Evolutionary conservation across 257 asterid species (phyloP).

Genomic region (Solanum habrochaites): DNA sequence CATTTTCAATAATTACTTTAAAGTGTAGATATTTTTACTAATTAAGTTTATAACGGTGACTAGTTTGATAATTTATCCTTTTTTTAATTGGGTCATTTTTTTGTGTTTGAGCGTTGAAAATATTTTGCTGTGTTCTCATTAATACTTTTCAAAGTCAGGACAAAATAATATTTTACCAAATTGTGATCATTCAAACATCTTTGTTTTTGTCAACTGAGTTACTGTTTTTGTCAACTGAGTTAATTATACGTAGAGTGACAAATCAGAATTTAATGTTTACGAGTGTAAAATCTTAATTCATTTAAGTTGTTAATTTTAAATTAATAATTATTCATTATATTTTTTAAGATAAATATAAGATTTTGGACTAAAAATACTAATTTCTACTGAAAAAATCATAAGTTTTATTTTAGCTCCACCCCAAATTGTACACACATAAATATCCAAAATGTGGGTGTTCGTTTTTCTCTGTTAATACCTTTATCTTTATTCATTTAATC

Average conservation of each 20-base stretch:
- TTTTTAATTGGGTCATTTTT: background rate
- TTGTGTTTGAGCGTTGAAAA: background rate
- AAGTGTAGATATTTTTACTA: no score
- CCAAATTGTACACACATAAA: background rate
- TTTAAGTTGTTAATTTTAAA: background rate
- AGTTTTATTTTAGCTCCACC: background rate
- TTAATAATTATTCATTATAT: no score
- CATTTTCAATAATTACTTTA: no score
- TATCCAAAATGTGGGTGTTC: background rate
- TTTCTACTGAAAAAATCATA: no score
- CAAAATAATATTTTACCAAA: background rate
- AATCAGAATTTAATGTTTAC: no score
- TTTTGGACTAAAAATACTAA: no score
- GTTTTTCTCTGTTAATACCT: background rate
- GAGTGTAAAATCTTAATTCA: no score
- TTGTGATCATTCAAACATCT: background rate
- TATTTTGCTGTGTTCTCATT: background rate
- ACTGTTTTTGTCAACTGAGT: no score
- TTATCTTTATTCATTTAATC: background rate
- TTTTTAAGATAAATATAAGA: no score
- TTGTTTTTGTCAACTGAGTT: background rate
- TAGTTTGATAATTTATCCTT: no score
- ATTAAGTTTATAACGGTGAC: no score
- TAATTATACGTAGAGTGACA: background rate
- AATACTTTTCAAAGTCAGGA: background rate